phyloP scores from a whole-genome alignment of 495 filamentous ascomycete genomes.

The Barbatosphaeria neglecta region DNA sequence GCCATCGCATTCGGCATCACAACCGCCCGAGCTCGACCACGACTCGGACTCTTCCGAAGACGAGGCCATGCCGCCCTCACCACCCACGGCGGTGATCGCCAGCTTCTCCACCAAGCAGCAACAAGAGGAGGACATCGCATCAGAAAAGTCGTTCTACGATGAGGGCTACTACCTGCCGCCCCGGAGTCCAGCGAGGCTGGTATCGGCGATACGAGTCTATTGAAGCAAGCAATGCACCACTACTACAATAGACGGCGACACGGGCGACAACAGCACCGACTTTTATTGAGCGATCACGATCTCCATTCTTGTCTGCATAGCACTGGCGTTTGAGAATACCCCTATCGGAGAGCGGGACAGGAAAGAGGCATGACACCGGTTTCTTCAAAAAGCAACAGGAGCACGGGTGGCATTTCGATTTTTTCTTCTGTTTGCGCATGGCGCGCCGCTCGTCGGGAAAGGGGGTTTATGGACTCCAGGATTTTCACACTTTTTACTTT shows the following conservation, averaged over 20 bases:
- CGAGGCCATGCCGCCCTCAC: conserved; percentile 74
- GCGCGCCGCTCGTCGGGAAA: not conserved
- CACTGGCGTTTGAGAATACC: conserved; percentile 30
- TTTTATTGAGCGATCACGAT: conserved; percentile 4
- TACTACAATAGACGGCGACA: conserved; percentile 22
- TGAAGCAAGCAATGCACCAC: conserved; percentile 6
- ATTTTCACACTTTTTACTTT: not conserved
- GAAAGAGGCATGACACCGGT: not conserved
- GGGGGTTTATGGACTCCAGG: not conserved
- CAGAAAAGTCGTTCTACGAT: conserved; percentile 45
- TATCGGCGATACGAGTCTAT: conserved; percentile 39
- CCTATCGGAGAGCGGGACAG: not conserved
- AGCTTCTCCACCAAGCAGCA: conserved; percentile 59
- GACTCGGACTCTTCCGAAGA: conserved; percentile 58
- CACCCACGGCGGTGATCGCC: conserved; percentile 52
- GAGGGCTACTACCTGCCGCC: conserved; percentile 50
- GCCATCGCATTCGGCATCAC: conserved; percentile 52
- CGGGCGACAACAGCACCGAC: not conserved
- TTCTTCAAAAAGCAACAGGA: not conserved
- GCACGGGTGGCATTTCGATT: no score
- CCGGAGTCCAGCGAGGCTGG: conserved; percentile 28
- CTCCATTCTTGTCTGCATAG: conserved; percentile 24
- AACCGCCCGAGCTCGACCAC: conserved; percentile 66
- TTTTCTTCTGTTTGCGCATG: not conserved
- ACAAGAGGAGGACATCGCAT: conserved; percentile 20